Evolutionary conservation across 345 rosid species (phyloP).

Genomic region (Lepidium sativum): DNA sequence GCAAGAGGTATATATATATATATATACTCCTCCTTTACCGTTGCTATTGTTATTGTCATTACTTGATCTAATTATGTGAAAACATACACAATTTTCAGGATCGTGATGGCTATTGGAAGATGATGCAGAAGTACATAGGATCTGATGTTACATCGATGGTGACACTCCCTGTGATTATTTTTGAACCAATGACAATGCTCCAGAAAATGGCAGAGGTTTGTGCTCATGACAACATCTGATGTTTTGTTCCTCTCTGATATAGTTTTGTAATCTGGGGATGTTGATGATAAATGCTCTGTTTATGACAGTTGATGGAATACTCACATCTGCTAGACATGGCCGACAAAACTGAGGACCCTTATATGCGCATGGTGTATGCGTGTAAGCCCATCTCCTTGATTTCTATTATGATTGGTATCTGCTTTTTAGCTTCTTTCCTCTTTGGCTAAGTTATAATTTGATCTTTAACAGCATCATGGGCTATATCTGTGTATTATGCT

Average conservation of each 20-base stretch:
- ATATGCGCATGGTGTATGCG: constrained; percentile 89
- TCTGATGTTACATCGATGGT: constrained; percentile 96
- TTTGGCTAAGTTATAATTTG: constrained; percentile 1
- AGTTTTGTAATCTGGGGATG: not conserved
- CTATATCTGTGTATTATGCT: constrained; percentile 84
- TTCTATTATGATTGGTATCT: not conserved
- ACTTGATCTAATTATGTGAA: not conserved
- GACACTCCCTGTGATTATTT: constrained; percentile 89
- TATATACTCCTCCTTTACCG: not conserved
- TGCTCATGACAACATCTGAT: not conserved
- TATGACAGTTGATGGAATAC: constrained; percentile 87
- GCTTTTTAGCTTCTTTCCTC: not conserved
- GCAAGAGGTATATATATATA: constrained; percentile 74
- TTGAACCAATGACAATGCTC: constrained; percentile 90
- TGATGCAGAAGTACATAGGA: constrained; percentile 95
- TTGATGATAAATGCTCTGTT: constrained; percentile 8
- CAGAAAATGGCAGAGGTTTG: constrained; percentile 99
- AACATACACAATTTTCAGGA: constrained; percentile 42
- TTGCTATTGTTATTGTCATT: not conserved
- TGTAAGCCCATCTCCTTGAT: constrained; percentile 35
- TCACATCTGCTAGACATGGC: constrained; percentile 81
- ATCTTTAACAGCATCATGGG: constrained; percentile 75
- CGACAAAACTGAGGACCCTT: constrained; percentile 91
- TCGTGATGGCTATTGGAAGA: constrained; percentile 90
- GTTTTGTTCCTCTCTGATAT: not conserved